Percentiles rank a stretch among this genome's conserved stretches.
phyloP scores from a whole-genome alignment of 139 green algal genomes.

The Deuterostichococcus epilithicus region DNA sequence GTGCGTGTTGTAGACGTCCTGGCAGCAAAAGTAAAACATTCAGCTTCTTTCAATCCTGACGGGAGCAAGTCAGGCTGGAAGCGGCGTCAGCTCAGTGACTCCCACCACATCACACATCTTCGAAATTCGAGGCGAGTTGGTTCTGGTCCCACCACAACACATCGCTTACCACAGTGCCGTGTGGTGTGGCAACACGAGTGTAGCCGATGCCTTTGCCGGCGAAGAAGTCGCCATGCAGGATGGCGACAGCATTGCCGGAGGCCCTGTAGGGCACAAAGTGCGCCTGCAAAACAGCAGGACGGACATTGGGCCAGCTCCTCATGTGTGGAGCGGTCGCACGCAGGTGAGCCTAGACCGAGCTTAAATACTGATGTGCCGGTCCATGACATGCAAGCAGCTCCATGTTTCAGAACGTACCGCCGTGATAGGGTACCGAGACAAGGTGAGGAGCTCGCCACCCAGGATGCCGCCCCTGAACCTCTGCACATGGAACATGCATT shows the following conservation, averaged over 20 bases:
- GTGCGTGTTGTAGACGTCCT: constrained; percentile 18
- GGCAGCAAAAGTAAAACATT: background rate
- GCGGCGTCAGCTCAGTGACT: no score
- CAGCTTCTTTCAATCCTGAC: background rate
- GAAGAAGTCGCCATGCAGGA: constrained; percentile 19
- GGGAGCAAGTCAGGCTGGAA: no score
- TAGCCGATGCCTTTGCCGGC: constrained; percentile 19
- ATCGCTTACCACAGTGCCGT: background rate
- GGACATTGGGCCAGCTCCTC: background rate
- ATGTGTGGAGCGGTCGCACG: background rate
- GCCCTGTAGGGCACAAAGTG: constrained; percentile 14
- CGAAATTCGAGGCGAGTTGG: no score
- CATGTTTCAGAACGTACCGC: background rate
- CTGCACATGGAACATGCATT: no score
- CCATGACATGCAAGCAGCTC: background rate
- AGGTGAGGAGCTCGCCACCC: constrained; percentile 10
- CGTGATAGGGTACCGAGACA: constrained; percentile 6
- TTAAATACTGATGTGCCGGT: background rate
- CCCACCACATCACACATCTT: no score
- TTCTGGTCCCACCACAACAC: no score
- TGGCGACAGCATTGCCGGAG: background rate
- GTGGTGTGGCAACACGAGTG: constrained; percentile 6
- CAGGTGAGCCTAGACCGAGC: no score
- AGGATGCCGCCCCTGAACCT: constrained; percentile 8
- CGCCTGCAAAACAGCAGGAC: background rate